Conservation (phyloP, 2,329 filamentous ascomycete species). For the Fusarium nodosum region DNA sequence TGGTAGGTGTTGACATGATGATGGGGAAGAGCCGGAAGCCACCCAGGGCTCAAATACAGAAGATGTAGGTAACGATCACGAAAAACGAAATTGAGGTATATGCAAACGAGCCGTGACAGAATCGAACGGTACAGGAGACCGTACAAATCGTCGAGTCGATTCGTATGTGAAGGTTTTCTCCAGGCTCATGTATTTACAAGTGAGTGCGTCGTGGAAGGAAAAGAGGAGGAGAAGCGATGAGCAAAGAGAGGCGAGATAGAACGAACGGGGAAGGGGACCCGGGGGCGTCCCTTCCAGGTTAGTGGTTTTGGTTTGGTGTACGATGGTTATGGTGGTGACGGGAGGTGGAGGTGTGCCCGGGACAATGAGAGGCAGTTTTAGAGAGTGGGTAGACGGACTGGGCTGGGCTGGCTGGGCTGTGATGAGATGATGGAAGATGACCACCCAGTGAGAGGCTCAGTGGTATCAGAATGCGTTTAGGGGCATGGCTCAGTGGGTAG, state of each 20-base stretch:
- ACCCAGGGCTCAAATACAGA: slow-evolving; percentile 41
- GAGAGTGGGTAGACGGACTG: slow-evolving; percentile 14
- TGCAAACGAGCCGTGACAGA: slow-evolving; percentile 28
- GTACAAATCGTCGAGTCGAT: slow-evolving; percentile 36
- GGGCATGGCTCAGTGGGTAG: slow-evolving; percentile 25
- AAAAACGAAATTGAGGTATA: slow-evolving; percentile 25
- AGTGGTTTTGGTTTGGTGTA: slow-evolving; percentile 41
- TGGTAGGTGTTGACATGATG: slow-evolving; percentile 84
- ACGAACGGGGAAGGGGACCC: slow-evolving; percentile 39
- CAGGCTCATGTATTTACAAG: slow-evolving; percentile 14
- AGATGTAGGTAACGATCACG: slow-evolving; percentile 26
- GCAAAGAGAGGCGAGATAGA: slow-evolving; percentile 44
- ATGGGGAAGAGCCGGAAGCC: slow-evolving; percentile 47
- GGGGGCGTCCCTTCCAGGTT: slow-evolving; percentile 33
- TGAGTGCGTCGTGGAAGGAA: slow-evolving; percentile 28
- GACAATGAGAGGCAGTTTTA: slow-evolving; percentile 12
- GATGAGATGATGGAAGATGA: neutral
- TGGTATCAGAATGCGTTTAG: slow-evolving; percentile 21
- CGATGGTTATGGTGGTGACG: slow-evolving; percentile 41
- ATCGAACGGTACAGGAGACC: slow-evolving; percentile 40
- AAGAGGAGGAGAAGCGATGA: slow-evolving; percentile 41
- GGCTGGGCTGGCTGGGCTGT: slow-evolving; percentile 14
- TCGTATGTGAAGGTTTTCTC: slow-evolving; percentile 32
- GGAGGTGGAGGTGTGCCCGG: slow-evolving; percentile 17
- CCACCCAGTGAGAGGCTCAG: slow-evolving; percentile 21